Evolutionary conservation across 2,329 filamentous ascomycete genomes (phyloP), one percentile per base, ranked within the genome.

Genomic region (Epicoccum nigrum): DNA sequence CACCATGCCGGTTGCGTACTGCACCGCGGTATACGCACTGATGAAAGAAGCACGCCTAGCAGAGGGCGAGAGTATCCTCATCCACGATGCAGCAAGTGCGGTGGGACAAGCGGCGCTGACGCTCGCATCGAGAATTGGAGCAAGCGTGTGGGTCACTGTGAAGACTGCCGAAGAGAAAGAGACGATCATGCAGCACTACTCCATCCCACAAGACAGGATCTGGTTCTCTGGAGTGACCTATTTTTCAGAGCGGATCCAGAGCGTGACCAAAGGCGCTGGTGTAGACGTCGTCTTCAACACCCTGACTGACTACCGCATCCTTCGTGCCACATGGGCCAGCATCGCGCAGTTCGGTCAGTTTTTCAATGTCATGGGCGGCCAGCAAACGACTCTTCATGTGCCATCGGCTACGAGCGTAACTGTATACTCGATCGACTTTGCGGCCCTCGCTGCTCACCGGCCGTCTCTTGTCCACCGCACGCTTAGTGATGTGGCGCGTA

Each of bases 251-350:
- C 58, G 44, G 4, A 51, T 76, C 9, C 45, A 51, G 20, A 37
- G 56, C 7, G 46, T 51, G 15, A 76, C 74, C 0, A 35, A 58
- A 9, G 62, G 56, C 13, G 37, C 39, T 6, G 73, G 74, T n/a
- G 64, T 74, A 9, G 69, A 76, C 51, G 66, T 75, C 4, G 54
- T 73, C 4, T 52, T 75, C 44, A 74, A 69, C 53, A 50, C 37
- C 13, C n/a, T 55, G 1, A 41, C 59, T 7, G 58, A 67, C 4
- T 60, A 58, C 3, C 57, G 28, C 28, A 11, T 55, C 4, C 45
- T 70, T 12, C 54, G 54, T 2, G 70, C 73, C 0, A 76, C 74
- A 0, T 81, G 75, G 76, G 53, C 69, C 7, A 79, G 76, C 37
- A 64, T 82, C 3, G 77, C 79, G 1, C 32, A 57, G 8, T 68